A percentile compares a stretch with the other conserved stretches of the same genome.
These are phyloP conservation scores for Bipolaris victoriae DNA, from an alignment of 2,329 filamentous ascomycete species.

Conservation along the genomic window DNA sequence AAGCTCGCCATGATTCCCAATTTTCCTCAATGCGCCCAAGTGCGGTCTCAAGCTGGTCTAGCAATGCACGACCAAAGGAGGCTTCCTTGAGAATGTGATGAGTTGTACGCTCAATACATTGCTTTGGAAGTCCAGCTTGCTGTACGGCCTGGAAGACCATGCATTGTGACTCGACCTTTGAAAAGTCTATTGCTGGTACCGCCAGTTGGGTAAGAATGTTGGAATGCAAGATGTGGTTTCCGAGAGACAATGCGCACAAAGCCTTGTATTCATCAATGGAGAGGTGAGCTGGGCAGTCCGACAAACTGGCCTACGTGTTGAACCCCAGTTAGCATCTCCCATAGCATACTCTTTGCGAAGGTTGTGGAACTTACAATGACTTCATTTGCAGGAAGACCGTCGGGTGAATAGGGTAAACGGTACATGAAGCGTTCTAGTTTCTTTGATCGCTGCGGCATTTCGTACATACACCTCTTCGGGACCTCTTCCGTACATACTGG, in stretches of 20 bases:
- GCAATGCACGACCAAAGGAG: conserved; percentile 37
- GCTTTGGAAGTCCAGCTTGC: conserved; percentile 53
- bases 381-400: conserved; percentile 54
- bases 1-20: conserved; percentile 50
- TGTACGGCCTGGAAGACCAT: conserved; percentile 59
- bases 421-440: conserved; percentile 53
- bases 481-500: conserved; percentile 22
- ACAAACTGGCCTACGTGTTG: conserved; percentile 17
- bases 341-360: background rate
- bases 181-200: conserved; percentile 53
- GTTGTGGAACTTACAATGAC: conserved; percentile 57
- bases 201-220: conserved; percentile 17
- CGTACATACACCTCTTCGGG: conserved; percentile 50
- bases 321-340: background rate
- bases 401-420: conserved; percentile 31
- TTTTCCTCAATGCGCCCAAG: conserved; percentile 26
- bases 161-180: conserved; percentile 55
- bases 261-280: conserved; percentile 62
- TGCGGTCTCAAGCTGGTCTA: conserved; percentile 23
- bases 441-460: conserved; percentile 42
- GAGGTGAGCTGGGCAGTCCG: conserved; percentile 56
- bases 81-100: conserved; percentile 49
- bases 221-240: conserved; percentile 45
- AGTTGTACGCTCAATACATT: conserved; percentile 31
- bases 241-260: conserved; percentile 58